Base-by-base conservation (phyloP, 2,329 filamentous ascomycete genomes). In the Curvularia sp. region DNA sequence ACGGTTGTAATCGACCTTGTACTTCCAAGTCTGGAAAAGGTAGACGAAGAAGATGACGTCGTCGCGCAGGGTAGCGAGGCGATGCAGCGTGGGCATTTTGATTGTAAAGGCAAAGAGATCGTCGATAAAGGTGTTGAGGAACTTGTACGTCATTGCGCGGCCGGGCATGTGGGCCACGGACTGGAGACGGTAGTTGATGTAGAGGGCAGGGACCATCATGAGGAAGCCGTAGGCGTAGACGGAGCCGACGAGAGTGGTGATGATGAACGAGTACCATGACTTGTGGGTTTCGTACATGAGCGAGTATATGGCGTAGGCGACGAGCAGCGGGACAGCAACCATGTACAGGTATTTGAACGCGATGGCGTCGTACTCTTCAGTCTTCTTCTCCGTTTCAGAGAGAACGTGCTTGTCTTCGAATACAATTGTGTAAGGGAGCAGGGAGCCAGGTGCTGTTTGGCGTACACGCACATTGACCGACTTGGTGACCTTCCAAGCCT, bases 31-130 rank as follows among this genome's bases (percentile, higher is more conserved):
- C 81, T 99, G 95, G 80, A 99, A 99, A 3, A 99, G 70, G 80
- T 97, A 99, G 58, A 99, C 84, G 76, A 99, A 99, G 84, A 99
- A 99, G 74, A 99, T 98, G 65, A 99, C 84, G 73, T 99, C 95
- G 76, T 99, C 95, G 60, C 95, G 86, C 63, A 99, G 85, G 0
- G 95, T 98, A 0, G 95, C 93, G 49, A 99, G 83, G 15, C 95
- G 87, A 78, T 99, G 95, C 50, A 99, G 83, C 62, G 93, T 87
- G 0, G 95, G 95, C 95, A 99, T 99, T 82, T 98, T 98, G 82
- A 99, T 97, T 38, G 95, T 99, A 73, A 98, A 99, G 2, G 95
- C 95, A 74, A 99, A 99, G 30, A 99, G 83, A 74, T 99, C 95
- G 78, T 99, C 95, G 76, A 99, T 98, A 77, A 99, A 99, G 5